Percentiles rank a stretch among this genome's conserved stretches.
phyloP scores from a whole-genome alignment of 805 yeast species.

The Brettanomyces custersianus region DNA sequence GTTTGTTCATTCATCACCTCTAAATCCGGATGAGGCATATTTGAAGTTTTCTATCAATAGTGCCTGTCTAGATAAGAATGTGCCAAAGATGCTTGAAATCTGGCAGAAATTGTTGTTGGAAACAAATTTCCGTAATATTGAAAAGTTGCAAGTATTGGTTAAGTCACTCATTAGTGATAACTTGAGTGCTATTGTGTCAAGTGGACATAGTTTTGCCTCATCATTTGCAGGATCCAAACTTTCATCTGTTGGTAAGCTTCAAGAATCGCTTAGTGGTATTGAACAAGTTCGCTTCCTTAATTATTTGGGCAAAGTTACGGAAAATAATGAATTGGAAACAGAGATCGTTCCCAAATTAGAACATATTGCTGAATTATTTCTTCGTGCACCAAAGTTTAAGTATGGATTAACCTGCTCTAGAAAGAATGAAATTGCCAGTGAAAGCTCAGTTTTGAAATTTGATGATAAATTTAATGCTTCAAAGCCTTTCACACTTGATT shows the following conservation, averaged over 20 bases:
- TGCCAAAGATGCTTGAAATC: constrained; percentile 49
- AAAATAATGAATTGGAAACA: constrained; percentile 37
- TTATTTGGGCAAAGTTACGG: constrained; percentile 45
- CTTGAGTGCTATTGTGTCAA: constrained; percentile 69
- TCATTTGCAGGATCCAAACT: constrained; percentile 56
- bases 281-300: constrained; percentile 65
- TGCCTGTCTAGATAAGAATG: constrained; percentile 58
- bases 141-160: constrained; percentile 65
- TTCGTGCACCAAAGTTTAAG: constrained; percentile 34
- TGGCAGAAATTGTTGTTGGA: constrained; percentile 60
- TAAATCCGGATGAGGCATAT: constrained; percentile 35
- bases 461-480: constrained; percentile 7
- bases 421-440: constrained; percentile 29
- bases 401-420: constrained; percentile 54
- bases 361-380: constrained; percentile 37
- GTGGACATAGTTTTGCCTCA: constrained; percentile 82
- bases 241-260: constrained; percentile 49
- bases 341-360: constrained; percentile 60
- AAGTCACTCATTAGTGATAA: constrained; percentile 71
- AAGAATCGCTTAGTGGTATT: constrained; percentile 65
- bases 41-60: constrained; percentile 56
- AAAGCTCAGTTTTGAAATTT: constrained; percentile 27
- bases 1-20: constrained; percentile 48
- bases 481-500: constrained; percentile 5
- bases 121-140: constrained; percentile 58